These are phyloP conservation scores for Termitomyces sp. DNA, from an alignment of 768 basidiomycete genomes.

Conservation along the genomic window DNA sequence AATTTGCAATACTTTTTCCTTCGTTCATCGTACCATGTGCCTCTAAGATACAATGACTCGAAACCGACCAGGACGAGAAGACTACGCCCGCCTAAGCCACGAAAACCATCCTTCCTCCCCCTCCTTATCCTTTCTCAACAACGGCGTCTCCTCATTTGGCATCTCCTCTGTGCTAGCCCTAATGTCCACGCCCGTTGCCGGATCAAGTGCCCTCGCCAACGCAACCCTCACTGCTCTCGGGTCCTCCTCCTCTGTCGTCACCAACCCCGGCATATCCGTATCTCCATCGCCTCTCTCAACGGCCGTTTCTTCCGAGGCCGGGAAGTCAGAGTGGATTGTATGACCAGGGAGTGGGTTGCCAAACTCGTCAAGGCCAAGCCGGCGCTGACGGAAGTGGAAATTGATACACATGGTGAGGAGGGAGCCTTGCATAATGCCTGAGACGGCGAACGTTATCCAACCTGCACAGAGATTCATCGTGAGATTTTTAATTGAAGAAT, in stretches of 20 bases:
- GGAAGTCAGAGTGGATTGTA: too few species aligned
- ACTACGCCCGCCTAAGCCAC: conserved; percentile 3
- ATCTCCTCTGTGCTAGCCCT: conserved; percentile 5
- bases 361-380: conserved; percentile 85
- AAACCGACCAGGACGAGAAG: too few species aligned
- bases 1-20: too few species aligned
- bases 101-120: not conserved
- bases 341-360: conserved; percentile 45
- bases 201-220: conserved; percentile 19
- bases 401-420: conserved; percentile 82
- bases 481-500: not conserved
- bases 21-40: too few species aligned
- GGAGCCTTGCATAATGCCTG: conserved; percentile 80
- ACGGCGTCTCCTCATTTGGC: conserved; percentile 18
- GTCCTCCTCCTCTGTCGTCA: conserved; percentile 20
- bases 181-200: conserved; percentile 21
- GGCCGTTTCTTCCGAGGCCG: not conserved
- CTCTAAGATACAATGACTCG: too few species aligned
- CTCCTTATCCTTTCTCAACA: conserved; percentile 8
- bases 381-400: conserved; percentile 79
- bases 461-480: conserved; percentile 33
- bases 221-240: conserved; percentile 18
- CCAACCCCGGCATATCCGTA: conserved; percentile 20
- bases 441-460: conserved; percentile 78
- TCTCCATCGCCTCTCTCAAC: conserved; percentile 6